Conservation (phyloP, 2,329 filamentous ascomycete genomes). For the Aspergillus sp. region DNA sequence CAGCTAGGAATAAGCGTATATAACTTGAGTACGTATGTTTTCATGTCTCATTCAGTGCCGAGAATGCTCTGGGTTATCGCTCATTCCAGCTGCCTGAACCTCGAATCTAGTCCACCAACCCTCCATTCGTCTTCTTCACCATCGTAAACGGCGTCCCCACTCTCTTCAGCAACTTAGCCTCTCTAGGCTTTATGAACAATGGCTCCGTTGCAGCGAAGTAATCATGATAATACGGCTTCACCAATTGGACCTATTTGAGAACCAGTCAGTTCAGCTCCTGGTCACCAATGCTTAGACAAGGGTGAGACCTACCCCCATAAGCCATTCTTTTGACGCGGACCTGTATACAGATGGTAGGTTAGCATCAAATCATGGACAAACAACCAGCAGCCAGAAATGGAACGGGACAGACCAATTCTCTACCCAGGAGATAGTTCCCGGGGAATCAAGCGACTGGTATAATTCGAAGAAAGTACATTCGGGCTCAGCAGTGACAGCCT, state of each 20-base stretch:
- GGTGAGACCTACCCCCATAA: constrained; percentile 23
- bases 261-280: background rate
- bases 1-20: no score
- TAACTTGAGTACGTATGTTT: no score
- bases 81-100: no score
- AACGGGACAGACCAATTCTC: constrained; percentile 42
- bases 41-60: no score
- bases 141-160: constrained; percentile 7
- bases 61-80: no score
- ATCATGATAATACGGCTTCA: constrained; percentile 46
- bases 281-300: no score
- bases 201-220: constrained; percentile 43
- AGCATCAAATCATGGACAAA: background rate
- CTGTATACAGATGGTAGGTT: constrained; percentile 8
- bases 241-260: constrained; percentile 34
- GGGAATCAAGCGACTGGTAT: constrained; percentile 39
- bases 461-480: constrained; percentile 51
- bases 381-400: background rate
- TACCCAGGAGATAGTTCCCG: constrained; percentile 43
- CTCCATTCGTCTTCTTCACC: constrained; percentile 1
- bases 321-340: constrained; percentile 33
- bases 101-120: background rate
- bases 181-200: constrained; percentile 45
- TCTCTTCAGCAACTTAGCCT: constrained; percentile 35
- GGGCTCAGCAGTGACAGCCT: constrained; percentile 45